Conservation (phyloP, 306 rosid genomes). For the Prunus campanulata region DNA sequence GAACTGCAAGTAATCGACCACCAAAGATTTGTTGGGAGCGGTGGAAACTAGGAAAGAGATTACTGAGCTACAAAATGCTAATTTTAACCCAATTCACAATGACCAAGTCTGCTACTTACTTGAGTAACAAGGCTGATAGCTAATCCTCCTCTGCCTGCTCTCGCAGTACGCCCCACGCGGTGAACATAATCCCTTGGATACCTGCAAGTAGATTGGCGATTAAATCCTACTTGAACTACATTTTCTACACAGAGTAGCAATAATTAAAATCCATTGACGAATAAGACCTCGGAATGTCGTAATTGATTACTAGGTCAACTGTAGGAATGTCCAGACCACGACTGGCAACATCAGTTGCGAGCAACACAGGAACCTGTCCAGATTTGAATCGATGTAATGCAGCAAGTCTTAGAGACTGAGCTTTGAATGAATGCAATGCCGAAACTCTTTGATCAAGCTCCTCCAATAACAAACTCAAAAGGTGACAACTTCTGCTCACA, state of each 20-base stretch:
- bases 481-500: conserved; percentile 74
- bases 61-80: neutral
- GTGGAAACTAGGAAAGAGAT: neutral
- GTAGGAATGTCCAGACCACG: conserved; percentile 95
- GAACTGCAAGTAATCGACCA: neutral
- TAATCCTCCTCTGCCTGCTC: conserved; percentile 91
- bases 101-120: conserved; percentile 29
- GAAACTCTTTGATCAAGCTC: conserved; percentile 71
- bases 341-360: conserved; percentile 93
- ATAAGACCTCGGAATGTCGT: conserved; percentile 77
- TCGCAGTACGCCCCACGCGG: conserved; percentile 93
- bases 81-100: neutral
- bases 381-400: conserved; percentile 82
- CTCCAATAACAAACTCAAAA: conserved; percentile 66
- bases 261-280: conserved; percentile 11
- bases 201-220: conserved; percentile 37
- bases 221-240: conserved; percentile 18
- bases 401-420: conserved; percentile 77
- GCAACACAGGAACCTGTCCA: conserved; percentile 68
- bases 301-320: conserved; percentile 87
- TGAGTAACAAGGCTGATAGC: conserved; percentile 73
- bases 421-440: conserved; percentile 74
- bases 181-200: conserved; percentile 79
- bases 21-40: neutral
- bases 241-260: conserved; percentile 12